Percentiles rank a stretch among this genome's conserved stretches.
These are phyloP conservation scores for Cymbopogon citratus DNA, from an alignment of 176 grass and related monocot species.

Conservation along the genomic window DNA sequence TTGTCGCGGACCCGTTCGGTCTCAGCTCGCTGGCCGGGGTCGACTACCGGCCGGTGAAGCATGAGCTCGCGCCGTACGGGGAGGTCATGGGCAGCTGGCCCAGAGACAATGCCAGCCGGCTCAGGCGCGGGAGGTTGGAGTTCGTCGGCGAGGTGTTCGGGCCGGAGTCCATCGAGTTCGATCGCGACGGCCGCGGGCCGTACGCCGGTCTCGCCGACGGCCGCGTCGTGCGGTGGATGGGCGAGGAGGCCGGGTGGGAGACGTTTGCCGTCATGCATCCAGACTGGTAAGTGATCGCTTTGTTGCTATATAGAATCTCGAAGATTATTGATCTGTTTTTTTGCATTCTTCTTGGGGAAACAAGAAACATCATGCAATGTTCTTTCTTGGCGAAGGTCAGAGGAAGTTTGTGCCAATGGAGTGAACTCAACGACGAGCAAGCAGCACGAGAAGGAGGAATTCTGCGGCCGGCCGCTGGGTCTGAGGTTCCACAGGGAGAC, in stretches of 20 bases:
- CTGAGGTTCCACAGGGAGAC: constrained; percentile 60
- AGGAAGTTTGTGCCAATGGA: constrained; percentile 56
- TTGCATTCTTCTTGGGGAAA: background rate
- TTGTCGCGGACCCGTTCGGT: constrained; percentile 67
- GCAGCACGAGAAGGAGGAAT: constrained; percentile 66
- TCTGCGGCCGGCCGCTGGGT: constrained; percentile 81
- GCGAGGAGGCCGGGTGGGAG: constrained; percentile 55
- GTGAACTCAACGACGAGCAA: constrained; percentile 50
- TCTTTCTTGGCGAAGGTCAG: constrained; percentile 42
- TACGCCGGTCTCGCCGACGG: constrained; percentile 87
- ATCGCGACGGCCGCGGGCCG: constrained; percentile 54
- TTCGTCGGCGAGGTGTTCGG: constrained; percentile 77
- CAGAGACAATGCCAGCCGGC: constrained; percentile 65
- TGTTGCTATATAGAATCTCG: background rate
- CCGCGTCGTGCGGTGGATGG: constrained; percentile 90
- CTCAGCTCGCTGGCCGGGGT: constrained; percentile 49
- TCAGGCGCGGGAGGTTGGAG: constrained; percentile 62
- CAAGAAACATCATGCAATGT: background rate
- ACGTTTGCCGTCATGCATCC: constrained; percentile 72
- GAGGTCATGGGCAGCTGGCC: constrained; percentile 74
- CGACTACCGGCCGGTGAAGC: constrained; percentile 71
- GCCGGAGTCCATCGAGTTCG: constrained; percentile 93
- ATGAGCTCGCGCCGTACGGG: constrained; percentile 58
- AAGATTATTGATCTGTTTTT: background rate
- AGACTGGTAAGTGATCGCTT: constrained; percentile 37